Evolutionary conservation across 371 early-diverging fungal genomes (phyloP).

Genomic region (Mucor sp.): DNA sequence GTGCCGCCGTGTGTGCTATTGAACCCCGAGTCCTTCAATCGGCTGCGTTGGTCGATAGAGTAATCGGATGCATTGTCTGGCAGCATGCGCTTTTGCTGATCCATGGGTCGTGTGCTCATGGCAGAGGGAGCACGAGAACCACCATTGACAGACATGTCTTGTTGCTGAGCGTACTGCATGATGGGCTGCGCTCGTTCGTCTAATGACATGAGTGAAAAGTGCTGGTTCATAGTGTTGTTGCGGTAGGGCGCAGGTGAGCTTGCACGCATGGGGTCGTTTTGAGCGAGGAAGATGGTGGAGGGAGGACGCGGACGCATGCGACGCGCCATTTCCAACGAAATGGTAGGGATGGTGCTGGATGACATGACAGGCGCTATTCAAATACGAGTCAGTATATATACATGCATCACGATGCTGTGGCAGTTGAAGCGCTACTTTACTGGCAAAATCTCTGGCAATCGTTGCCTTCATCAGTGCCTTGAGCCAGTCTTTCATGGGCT

Average conservation of each 20-base stretch:
- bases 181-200: conserved; percentile 13
- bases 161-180: conserved; percentile 1
- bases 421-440: conserved; percentile 20
- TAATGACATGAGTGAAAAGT: conserved; percentile 4
- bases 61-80: conserved; percentile 10
- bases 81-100: background rate
- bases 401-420: background rate
- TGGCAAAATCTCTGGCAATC: conserved; percentile 58
- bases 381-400: background rate
- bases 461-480: conserved; percentile 75
- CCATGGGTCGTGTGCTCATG: background rate
- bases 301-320: conserved; percentile 69
- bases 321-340: conserved; percentile 63
- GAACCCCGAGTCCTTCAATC: conserved; percentile 31
- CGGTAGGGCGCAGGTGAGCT: conserved; percentile 3
- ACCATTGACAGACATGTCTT: background rate
- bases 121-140: conserved; percentile 3
- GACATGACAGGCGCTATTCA: conserved; percentile 65
- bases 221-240: conserved; percentile 6
- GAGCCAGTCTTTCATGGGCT: conserved; percentile 61
- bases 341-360: conserved; percentile 66
- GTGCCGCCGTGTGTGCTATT: conserved; percentile 13
- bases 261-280: conserved; percentile 4
- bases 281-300: conserved; percentile 37
- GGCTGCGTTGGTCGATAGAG: background rate